Conservation (phyloP, 2,329 filamentous ascomycete genomes). For the Diaporthe sp. region DNA sequence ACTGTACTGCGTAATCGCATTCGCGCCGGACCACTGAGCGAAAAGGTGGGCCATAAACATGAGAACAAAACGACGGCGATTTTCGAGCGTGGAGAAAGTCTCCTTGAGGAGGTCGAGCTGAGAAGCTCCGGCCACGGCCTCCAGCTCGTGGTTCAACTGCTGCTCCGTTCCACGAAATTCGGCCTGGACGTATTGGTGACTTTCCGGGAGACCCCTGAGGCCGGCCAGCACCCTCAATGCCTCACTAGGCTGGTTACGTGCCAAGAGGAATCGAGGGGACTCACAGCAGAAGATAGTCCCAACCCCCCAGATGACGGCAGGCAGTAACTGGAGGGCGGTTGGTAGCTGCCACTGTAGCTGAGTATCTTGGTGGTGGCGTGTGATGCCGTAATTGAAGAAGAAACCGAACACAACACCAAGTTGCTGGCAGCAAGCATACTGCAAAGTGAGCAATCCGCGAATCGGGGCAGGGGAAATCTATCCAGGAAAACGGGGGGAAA, state of each 20-base stretch:
- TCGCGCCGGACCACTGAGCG: constrained; percentile 79
- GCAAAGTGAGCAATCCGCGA: background rate
- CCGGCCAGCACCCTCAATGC: background rate
- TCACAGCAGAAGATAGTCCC: constrained; percentile 69
- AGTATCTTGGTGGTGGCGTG: constrained; percentile 43
- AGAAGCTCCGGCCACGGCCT: constrained; percentile 74
- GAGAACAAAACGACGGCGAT: constrained; percentile 79
- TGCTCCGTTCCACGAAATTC: background rate
- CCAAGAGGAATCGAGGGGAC: constrained; percentile 56
- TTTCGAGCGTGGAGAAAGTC: constrained; percentile 73
- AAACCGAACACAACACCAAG: background rate
- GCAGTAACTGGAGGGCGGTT: constrained; percentile 61
- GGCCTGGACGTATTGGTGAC: background rate
- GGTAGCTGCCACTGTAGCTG: constrained; percentile 52
- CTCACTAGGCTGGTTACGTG: background rate
- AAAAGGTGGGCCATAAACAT: constrained; percentile 76
- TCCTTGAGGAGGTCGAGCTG: constrained; percentile 75
- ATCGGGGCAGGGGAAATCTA: constrained; percentile 7
- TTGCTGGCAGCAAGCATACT: constrained; percentile 17
- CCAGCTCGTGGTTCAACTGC: constrained; percentile 76
- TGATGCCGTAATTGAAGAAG: constrained; percentile 52
- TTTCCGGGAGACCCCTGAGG: background rate
- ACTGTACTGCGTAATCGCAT: constrained; percentile 81
- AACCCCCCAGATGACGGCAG: constrained; percentile 57
- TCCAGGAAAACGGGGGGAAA: background rate